Conservation (phyloP, 805 yeast genomes). For the Candida krabiensis region DNA sequence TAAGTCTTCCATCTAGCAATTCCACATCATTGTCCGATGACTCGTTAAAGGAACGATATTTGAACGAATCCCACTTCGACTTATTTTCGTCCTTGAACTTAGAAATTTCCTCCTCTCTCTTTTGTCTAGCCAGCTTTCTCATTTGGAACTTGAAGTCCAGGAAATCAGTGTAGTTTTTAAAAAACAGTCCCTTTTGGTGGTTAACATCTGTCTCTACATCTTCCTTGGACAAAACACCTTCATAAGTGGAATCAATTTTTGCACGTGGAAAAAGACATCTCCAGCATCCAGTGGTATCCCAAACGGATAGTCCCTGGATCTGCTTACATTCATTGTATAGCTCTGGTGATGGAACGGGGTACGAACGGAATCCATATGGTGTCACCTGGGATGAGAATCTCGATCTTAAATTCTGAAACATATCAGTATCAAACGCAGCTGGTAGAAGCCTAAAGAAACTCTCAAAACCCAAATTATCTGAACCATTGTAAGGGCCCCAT, state of each 20-base stretch:
- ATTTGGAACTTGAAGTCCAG: constrained; percentile 67
- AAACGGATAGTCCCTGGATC: constrained; percentile 66
- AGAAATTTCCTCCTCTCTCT: constrained; percentile 31
- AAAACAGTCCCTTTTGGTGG: constrained; percentile 57
- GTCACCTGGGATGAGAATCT: constrained; percentile 8
- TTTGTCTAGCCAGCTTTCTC: constrained; percentile 43
- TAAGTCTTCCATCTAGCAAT: constrained; percentile 17
- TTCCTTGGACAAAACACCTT: constrained; percentile 49
- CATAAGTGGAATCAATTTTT: constrained; percentile 33
- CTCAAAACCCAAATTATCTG: not conserved
- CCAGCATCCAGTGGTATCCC: constrained; percentile 89
- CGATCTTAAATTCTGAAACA: constrained; percentile 4
- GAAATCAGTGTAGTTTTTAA: constrained; percentile 61
- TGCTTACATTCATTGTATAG: constrained; percentile 64
- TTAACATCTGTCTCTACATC: constrained; percentile 47
- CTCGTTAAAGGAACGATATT: constrained; percentile 14
- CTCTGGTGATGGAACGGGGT: constrained; percentile 35
- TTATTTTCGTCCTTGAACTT: constrained; percentile 24
- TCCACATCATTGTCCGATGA: constrained; percentile 27
- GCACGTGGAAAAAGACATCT: constrained; percentile 78
- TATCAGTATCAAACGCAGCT: constrained; percentile 4
- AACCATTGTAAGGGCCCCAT: not conserved
- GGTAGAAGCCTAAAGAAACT: constrained; percentile 4
- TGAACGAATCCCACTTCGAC: constrained; percentile 26
- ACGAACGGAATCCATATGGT: constrained; percentile 24